Conservation (phyloP, 2,329 filamentous ascomycete species). For the Ramichloridium luteum region DNA sequence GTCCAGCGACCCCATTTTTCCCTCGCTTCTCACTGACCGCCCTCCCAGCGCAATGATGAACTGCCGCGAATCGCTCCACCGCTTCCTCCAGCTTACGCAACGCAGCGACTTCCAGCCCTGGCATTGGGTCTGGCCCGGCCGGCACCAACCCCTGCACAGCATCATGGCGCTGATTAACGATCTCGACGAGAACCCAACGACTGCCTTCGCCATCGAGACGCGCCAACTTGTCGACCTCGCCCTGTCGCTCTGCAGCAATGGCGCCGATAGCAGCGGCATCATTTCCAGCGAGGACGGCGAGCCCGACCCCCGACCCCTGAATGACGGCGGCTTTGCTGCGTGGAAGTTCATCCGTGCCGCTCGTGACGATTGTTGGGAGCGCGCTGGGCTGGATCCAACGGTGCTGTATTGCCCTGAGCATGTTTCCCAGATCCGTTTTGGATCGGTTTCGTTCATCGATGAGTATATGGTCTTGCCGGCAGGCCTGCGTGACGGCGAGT, state of each 20-base stretch:
- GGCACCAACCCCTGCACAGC: slow-evolving; percentile 17
- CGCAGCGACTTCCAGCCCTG: slow-evolving; percentile 15
- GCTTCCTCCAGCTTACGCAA: slow-evolving; percentile 13
- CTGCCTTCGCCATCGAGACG: slow-evolving; percentile 11
- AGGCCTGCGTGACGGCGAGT: slow-evolving; percentile 9
- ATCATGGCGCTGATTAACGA: slow-evolving; percentile 17
- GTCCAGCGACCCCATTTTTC: not conserved
- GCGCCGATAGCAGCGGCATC: slow-evolving; percentile 13
- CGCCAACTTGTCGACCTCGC: slow-evolving; percentile 13
- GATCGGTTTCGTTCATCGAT: no score
- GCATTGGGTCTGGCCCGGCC: slow-evolving; percentile 17
- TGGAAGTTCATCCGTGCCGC: slow-evolving; percentile 14
- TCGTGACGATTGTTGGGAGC: slow-evolving; percentile 14
- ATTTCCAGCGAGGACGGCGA: slow-evolving; percentile 11
- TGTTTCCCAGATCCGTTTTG: slow-evolving; percentile 11
- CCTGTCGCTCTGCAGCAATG: slow-evolving; percentile 14
- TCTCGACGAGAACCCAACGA: slow-evolving; percentile 13
- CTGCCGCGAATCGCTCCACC: slow-evolving; percentile 14
- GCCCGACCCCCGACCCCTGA: slow-evolving; percentile 11
- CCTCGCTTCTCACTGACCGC: slow-evolving; percentile 2
- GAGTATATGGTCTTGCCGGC: no score
- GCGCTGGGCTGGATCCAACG: slow-evolving; percentile 13
- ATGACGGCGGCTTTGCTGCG: slow-evolving; percentile 12
- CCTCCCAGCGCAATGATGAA: slow-evolving; percentile 11
- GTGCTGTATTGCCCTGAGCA: slow-evolving; percentile 12